A percentile compares a stretch with the other conserved stretches of the same genome.
phyloP scores from a whole-genome alignment of 495 filamentous ascomycete species.

The Hyaloscypha hepaticicola region DNA sequence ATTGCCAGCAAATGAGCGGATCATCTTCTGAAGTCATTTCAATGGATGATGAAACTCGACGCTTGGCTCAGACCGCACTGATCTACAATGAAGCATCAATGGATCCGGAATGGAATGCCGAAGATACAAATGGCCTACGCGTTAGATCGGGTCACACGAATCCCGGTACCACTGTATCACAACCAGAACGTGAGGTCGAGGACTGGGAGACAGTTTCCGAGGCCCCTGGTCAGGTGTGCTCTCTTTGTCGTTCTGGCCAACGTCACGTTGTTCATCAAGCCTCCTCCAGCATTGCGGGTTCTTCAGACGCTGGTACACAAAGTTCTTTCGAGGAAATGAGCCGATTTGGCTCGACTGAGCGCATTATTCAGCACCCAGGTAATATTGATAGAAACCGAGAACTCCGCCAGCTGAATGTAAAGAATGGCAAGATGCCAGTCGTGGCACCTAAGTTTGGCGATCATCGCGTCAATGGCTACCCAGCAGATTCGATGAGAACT shows the following conservation, averaged over 20 bases:
- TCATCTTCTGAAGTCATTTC: not conserved
- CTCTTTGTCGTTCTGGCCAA: too few species aligned
- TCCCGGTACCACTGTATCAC: not conserved
- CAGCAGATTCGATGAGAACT: constrained; percentile 23
- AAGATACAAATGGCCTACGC: not conserved
- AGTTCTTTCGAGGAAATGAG: constrained; percentile 12
- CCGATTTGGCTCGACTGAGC: constrained; percentile 17
- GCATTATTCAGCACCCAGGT: constrained; percentile 27
- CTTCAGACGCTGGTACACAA: constrained; percentile 20
- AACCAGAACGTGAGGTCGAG: constrained; percentile 18
- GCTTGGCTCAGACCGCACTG: not conserved
- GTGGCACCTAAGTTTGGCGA: constrained; percentile 20
- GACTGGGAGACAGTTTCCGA: constrained; percentile 29
- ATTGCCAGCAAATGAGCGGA: not conserved
- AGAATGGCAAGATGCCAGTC: constrained; percentile 20
- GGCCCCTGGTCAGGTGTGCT: too few species aligned
- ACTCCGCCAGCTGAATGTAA: constrained; percentile 24
- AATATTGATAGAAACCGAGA: constrained; percentile 20
- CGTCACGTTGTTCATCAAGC: too few species aligned
- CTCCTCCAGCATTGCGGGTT: constrained; percentile 27
- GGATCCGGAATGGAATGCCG: not conserved
- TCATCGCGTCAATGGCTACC: constrained; percentile 30
- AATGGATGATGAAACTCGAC: not conserved
- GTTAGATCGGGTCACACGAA: not conserved
- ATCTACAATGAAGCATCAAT: not conserved